Evolutionary conservation across 2,329 filamentous ascomycete species (phyloP), one percentile per base, ranked within the genome.

Genomic region (Pleochaeta shiraiana): DNA sequence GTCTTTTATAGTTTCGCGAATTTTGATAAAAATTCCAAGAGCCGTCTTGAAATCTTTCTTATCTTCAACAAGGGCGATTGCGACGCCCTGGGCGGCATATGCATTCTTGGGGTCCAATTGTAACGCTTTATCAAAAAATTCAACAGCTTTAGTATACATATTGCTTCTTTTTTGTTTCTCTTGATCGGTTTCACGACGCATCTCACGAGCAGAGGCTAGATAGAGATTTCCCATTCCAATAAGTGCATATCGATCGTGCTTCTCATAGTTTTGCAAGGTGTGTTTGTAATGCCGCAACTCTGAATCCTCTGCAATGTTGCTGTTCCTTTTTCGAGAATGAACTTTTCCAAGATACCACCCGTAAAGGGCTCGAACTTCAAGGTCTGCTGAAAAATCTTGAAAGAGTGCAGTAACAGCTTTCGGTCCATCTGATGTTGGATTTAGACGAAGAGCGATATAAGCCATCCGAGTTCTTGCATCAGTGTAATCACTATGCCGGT

Each of bases 91-190:
- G 1, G 93, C 93, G 7, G 95, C 95, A 73, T 95, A 95, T 0
- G 93, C 92, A 70, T 97, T 98, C 76, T 87, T 90, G 0, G 90
- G 85, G 71, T 98, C 93, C n/a, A 98, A 78, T 67, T 95, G 90
- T 26, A 98, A 78, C 4, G 92, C 92, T 76, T 98, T 98, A 73
- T 97, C 93, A 70, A 96, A 98, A 75, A 98, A 98, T 73, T 98
- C 95, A 12, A 97, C 91, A 0, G 93, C 91, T 69, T 92, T 90
- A 72, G 85, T 84, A 73, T 97, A 98, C 67, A 84, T 86, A 69
- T 87, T 88, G 65, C 86, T 87, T 64, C 91, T 85, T 77, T 95
- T 95, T 70, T 95, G 87, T 75, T 89, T 95, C 66, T 98, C 92
- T 66, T 84, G 80, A 9, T 97, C 93, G 0, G 88, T 88, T 67